Evolutionary conservation across 1,139 yeast species (phyloP).

Genomic region (Pichia sp.): DNA sequence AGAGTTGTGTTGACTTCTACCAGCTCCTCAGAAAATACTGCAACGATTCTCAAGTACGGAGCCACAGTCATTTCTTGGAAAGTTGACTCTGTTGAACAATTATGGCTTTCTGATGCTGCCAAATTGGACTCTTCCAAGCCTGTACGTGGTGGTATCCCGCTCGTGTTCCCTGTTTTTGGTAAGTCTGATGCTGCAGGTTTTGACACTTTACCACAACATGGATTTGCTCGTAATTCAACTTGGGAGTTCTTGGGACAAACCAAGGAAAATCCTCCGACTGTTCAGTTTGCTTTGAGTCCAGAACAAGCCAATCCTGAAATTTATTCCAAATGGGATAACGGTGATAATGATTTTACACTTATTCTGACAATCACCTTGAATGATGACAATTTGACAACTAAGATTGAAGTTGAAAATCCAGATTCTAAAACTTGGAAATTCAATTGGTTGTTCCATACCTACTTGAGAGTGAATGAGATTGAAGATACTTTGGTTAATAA

Average conservation of each 20-base stretch:
- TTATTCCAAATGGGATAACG: slow-evolving; percentile 48
- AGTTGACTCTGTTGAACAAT: slow-evolving; percentile 59
- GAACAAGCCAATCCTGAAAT: slow-evolving; percentile 58
- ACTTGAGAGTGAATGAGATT: slow-evolving; percentile 66
- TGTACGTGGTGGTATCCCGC: slow-evolving; percentile 94
- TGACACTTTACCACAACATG: slow-evolving; percentile 77
- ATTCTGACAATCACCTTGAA: slow-evolving; percentile 57
- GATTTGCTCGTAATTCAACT: slow-evolving; percentile 79
- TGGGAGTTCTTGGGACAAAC: slow-evolving; percentile 95
- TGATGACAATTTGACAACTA: slow-evolving; percentile 49
- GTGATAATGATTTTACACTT: slow-evolving; percentile 67
- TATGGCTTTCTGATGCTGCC: slow-evolving; percentile 68
- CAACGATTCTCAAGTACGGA: slow-evolving; percentile 70
- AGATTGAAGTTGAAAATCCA: slow-evolving; percentile 67
- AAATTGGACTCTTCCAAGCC: slow-evolving; percentile 85
- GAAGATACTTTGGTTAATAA: slow-evolving; percentile 72
- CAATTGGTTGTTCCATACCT: slow-evolving; percentile 96
- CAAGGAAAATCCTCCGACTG: slow-evolving; percentile 50
- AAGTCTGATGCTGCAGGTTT: slow-evolving; percentile 42
- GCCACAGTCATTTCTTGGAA: slow-evolving; percentile 87
- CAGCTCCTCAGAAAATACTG: slow-evolving; percentile 40
- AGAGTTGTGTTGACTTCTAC: slow-evolving; percentile 44
- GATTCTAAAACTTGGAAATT: slow-evolving; percentile 63
- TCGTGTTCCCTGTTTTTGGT: slow-evolving; percentile 94
- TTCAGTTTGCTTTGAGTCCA: slow-evolving; percentile 85